Conservation (phyloP, 75 land plant species). For the Ceratopteris richardii region DNA sequence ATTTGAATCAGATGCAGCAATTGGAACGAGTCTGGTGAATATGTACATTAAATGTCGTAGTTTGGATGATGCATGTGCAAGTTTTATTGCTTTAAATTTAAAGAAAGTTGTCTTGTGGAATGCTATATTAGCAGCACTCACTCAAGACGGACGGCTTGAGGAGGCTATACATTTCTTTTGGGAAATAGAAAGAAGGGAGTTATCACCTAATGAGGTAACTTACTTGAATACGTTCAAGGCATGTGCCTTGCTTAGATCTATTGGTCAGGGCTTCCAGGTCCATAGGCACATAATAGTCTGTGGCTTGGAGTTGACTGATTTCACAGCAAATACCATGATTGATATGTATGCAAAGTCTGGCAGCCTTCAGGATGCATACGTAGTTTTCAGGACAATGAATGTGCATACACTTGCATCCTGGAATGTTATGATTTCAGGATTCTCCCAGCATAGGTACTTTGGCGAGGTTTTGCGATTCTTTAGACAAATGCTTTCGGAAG, state of each 20-base stretch:
- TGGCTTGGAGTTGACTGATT: not conserved
- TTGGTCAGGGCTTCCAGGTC: not conserved
- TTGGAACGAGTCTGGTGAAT: conserved; percentile 44
- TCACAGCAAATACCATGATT: conserved; percentile 16
- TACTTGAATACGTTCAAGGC: conserved; percentile 10
- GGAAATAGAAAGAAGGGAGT: conserved; percentile 28
- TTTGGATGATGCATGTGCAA: conserved; percentile 37
- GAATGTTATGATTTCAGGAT: conserved; percentile 54
- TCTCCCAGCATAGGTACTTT: conserved; percentile 39
- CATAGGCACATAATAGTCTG: not conserved
- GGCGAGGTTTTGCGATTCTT: conserved; percentile 32
- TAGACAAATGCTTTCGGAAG: conserved; percentile 18
- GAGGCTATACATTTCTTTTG: conserved; percentile 40
- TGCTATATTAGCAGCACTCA: conserved; percentile 42
- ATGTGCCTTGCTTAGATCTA: conserved; percentile 3
- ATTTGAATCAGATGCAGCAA: conserved; percentile 16
- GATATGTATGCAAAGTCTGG: conserved; percentile 38
- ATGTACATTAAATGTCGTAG: conserved; percentile 52
- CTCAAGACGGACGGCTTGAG: conserved; percentile 28
- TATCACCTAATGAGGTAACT: conserved; percentile 11
- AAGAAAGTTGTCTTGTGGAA: conserved; percentile 53
- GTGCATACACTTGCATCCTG: conserved; percentile 39
- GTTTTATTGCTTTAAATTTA: conserved; percentile 31
- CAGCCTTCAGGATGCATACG: conserved; percentile 15
- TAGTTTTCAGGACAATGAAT: conserved; percentile 16